Evolutionary conservation across 148 eudicot species (phyloP).

Genomic region (Silene uniflora): DNA sequence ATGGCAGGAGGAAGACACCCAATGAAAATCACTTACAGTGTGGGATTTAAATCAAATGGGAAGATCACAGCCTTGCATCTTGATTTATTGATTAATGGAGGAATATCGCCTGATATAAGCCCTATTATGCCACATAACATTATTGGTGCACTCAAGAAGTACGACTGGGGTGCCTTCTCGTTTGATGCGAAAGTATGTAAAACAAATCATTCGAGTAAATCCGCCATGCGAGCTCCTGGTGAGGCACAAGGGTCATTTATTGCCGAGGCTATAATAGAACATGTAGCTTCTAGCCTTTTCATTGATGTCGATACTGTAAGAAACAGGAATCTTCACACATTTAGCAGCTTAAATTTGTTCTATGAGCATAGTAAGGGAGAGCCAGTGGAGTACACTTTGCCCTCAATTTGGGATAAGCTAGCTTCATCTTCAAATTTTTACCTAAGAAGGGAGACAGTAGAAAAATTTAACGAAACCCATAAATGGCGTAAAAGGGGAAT

Average conservation of each 20-base stretch:
- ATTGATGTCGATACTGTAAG: constrained; percentile 68
- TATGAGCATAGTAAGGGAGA: constrained; percentile 49
- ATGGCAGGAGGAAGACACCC: constrained; percentile 97
- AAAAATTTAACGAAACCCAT: constrained; percentile 41
- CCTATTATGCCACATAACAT: constrained; percentile 51
- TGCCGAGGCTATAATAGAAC: constrained; percentile 82
- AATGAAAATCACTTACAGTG: constrained; percentile 73
- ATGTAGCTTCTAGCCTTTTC: constrained; percentile 62
- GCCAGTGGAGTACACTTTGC: constrained; percentile 65
- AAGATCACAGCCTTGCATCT: constrained; percentile 83
- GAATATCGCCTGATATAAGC: constrained; percentile 52
- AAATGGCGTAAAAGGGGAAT: constrained; percentile 79
- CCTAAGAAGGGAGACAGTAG: constrained; percentile 36
- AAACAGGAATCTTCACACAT: constrained; percentile 55
- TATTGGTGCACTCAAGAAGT: constrained; percentile 50
- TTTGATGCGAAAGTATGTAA: constrained; percentile 75
- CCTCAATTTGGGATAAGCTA: constrained; percentile 62
- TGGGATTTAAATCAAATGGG: constrained; percentile 85
- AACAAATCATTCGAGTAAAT: constrained; percentile 65
- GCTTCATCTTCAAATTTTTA: constrained; percentile 44
- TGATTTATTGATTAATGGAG: constrained; percentile 57
- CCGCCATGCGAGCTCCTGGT: constrained; percentile 93
- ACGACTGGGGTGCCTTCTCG: constrained; percentile 87
- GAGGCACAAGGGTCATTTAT: constrained; percentile 72
- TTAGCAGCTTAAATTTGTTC: constrained; percentile 53